Percentiles rank a stretch among this genome's conserved stretches.
These are phyloP conservation scores for Aureobasidium musti DNA, from an alignment of 2,329 filamentous ascomycete genomes.

Conservation along the genomic window DNA sequence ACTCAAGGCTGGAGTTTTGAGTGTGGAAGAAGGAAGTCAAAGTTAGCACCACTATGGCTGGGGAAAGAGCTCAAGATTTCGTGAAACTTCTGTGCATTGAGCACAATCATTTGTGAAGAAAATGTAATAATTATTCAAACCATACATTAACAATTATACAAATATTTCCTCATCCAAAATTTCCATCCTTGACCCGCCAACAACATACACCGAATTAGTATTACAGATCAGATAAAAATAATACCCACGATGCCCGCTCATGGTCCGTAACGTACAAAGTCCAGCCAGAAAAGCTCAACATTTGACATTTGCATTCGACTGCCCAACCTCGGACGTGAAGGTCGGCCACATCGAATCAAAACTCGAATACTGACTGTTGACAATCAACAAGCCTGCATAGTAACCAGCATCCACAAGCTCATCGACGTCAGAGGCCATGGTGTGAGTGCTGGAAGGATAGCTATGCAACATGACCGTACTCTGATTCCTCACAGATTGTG, in stretches of 20 bases:
- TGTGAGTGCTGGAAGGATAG: background rate
- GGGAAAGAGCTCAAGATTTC: background rate
- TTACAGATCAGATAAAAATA: background rate
- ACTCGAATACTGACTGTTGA: constrained; percentile 10
- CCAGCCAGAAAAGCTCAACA: background rate
- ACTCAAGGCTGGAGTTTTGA: constrained; percentile 5
- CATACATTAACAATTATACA: background rate
- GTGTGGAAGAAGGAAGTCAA: constrained; percentile 18
- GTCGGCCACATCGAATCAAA: constrained; percentile 18
- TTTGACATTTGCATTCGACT: constrained; percentile 11
- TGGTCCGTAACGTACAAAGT: too few species aligned
- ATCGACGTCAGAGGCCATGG: constrained; percentile 14
- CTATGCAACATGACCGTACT: constrained; percentile 34
- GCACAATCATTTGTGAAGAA: background rate
- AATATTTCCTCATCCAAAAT: background rate
- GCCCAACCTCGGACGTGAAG: background rate
- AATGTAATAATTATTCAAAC: background rate
- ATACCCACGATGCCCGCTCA: background rate
- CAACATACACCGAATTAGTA: background rate
- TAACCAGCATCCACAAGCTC: background rate
- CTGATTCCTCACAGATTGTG: constrained; percentile 26
- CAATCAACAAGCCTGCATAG: constrained; percentile 10
- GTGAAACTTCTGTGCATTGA: background rate
- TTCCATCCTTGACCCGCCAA: background rate
- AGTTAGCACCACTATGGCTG: background rate